Evolutionary conservation across 2,329 filamentous ascomycete genomes (phyloP), one percentile per base, ranked within the genome.

Genomic region (Paecilomyces sp.): DNA sequence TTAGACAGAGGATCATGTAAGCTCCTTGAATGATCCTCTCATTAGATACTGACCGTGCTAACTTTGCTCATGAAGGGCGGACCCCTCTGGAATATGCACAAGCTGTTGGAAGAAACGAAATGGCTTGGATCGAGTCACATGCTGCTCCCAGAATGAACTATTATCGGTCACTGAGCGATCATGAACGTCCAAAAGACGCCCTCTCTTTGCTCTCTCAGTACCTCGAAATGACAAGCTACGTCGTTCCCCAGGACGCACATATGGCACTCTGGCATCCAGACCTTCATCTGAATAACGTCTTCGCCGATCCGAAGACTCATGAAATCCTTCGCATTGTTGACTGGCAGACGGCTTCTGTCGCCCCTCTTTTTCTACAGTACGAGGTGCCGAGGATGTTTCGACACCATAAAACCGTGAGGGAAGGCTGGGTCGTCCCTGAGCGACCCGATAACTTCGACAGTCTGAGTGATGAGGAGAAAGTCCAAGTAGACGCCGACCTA

Each of bases 251-350:
- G 13, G 13, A 41, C 3, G 12, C 2, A 41, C 13, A n/a, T 41
- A 41, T n/a, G 13, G 36, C 73, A 69, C 55, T 71, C 28, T 69
- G 68, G 75, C 74, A 79, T 57, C 61, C 60, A 36, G 75, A 79
- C 56, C 64, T 78, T 22, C 75, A 79, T 56, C 58, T 58, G 18
- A 74, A 69, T 8, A 79, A 68, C 56, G 64, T 69, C 22, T 68
- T 67, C 55, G 65, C 68, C 1, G 30, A 69, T 51, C 65, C 65
- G 3, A 51, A 61, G 12, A 58, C 53, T n/a, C 65, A 64, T 31
- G 58, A 68, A 24, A 58, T 69, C 1, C 52, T 66, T 7, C 58
- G 64, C 34, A 66, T 70, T 25, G 66, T 69, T 22, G 68, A 69
- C 53, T 70, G 65, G 66, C 65, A 70, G 56, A 66, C 66, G 72